phyloP scores from a whole-genome alignment of 1,139 yeast genomes.

The Yamadazyma friedrichii region DNA sequence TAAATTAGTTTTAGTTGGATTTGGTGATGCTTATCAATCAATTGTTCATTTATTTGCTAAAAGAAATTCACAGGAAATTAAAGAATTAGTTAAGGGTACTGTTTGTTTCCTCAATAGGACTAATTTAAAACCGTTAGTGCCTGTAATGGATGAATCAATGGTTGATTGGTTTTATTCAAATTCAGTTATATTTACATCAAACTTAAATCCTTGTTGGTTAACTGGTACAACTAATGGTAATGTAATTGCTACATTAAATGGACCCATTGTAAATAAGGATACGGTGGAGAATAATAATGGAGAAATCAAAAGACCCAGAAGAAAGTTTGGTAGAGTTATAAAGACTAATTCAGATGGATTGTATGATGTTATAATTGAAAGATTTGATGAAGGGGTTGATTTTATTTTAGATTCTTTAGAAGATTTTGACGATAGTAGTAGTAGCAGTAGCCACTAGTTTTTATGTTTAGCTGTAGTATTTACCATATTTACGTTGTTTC shows the following conservation, averaged over 20 bases:
- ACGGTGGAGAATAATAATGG: conserved; percentile 16
- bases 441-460: conserved; percentile 6
- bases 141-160: conserved; percentile 84
- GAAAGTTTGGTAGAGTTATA: conserved; percentile 86
- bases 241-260: conserved; percentile 20
- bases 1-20: conserved; percentile 78
- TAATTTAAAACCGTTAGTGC: conserved; percentile 71
- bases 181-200: conserved; percentile 77
- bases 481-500: neutral
- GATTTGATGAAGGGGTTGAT: conserved; percentile 83
- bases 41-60: conserved; percentile 87
- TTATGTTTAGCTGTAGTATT: neutral
- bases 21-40: conserved; percentile 88
- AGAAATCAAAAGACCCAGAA: conserved; percentile 70
- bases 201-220: conserved; percentile 78
- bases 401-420: conserved; percentile 76
- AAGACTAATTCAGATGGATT: conserved; percentile 71
- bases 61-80: conserved; percentile 56
- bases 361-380: conserved; percentile 74
- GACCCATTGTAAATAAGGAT: conserved; percentile 11
- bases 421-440: conserved; percentile 34
- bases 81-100: conserved; percentile 66
- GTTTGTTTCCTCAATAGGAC: conserved; percentile 69
- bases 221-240: conserved; percentile 15
- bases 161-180: conserved; percentile 91